Evolutionary conservation across 768 basidiomycete species (phyloP), one percentile per base, ranked within the genome.

Genomic region (Phylloporus sp.): DNA sequence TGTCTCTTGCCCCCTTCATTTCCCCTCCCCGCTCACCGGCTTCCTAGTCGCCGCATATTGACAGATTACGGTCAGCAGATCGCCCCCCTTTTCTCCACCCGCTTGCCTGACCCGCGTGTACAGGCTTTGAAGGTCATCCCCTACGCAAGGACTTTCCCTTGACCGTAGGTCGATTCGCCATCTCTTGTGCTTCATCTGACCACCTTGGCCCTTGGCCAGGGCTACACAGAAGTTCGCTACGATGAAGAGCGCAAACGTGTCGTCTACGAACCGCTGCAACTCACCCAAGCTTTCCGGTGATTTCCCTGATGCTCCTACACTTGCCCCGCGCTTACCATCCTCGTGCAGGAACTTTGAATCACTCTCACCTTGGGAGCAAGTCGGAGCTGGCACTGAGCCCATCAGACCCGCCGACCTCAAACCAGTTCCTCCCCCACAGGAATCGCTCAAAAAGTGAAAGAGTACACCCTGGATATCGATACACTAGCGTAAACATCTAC

Each of bases 151-250:
- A 99, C 65, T 99, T 98, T 79, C 96, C 96, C 26, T 69, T 99
- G 57, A 96, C 93, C 9, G 94, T 92, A 63, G 57, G 83, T 71
- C 20, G 13, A 11, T 5, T 24, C 27, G 9, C 26, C 9, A 1
- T 28, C 36, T 32, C 2, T 39, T 35, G 31, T n/a, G n/a, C n/a
- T n/a, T n/a, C n/a, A n/a, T n/a, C n/a, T n/a, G n/a, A n/a, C n/a
- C n/a, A n/a, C n/a, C n/a, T n/a, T n/a, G 17, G 20, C 23, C 49
- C 36, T 43, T 44, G 40, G 17, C 22, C 58, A 96, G 93, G 96
- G 96, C n/a, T 99, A 98, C 69, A 92, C 91, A 9, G 96, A 99
- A 69, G 79, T 98, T 32, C 87, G 96, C 33, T 99, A 98, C 61
- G 94, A 97, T 58, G 96, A 98, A 70, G 93, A 95, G 71, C 81